phyloP scores from a whole-genome alignment of 805 yeast genomes.

The Pichia scutulata region DNA sequence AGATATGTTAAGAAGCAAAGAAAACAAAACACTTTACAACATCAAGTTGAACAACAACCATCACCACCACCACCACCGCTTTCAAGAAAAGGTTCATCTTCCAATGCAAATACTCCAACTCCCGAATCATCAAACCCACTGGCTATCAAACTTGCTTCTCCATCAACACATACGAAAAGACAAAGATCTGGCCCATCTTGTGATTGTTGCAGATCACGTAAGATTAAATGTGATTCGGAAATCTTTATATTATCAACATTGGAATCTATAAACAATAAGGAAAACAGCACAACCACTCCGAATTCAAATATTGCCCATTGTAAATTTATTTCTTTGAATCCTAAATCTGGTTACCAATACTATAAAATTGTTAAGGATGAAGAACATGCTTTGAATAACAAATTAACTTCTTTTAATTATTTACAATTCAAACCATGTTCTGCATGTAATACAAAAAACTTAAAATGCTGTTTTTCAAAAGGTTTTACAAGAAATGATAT shows the following conservation, averaged over 20 bases:
- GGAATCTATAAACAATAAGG: slow-evolving; percentile 6
- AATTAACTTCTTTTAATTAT: slow-evolving; percentile 20
- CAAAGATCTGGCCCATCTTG: slow-evolving; percentile 73
- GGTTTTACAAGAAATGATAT: slow-evolving; percentile 63
- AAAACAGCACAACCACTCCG: background rate
- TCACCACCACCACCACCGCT: background rate
- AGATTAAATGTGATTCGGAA: slow-evolving; percentile 68
- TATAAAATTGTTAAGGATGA: slow-evolving; percentile 21
- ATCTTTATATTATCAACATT: slow-evolving; percentile 30
- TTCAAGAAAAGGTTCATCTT: background rate
- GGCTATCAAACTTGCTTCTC: slow-evolving; percentile 28
- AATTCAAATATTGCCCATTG: slow-evolving; percentile 27
- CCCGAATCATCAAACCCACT: slow-evolving; percentile 3
- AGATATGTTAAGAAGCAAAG: background rate
- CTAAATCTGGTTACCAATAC: slow-evolving; percentile 19
- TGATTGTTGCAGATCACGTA: slow-evolving; percentile 60
- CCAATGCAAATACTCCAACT: background rate
- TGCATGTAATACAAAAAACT: slow-evolving; percentile 41
- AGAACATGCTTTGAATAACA: slow-evolving; percentile 15
- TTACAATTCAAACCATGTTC: slow-evolving; percentile 48
- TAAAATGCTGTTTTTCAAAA: slow-evolving; percentile 49
- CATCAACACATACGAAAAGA: slow-evolving; percentile 31
- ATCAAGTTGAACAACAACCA: background rate
- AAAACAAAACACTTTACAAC: background rate
- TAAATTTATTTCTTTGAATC: slow-evolving; percentile 20